Evolutionary conservation across 805 yeast species (phyloP).

Genomic region (Candida gorgasii): DNA sequence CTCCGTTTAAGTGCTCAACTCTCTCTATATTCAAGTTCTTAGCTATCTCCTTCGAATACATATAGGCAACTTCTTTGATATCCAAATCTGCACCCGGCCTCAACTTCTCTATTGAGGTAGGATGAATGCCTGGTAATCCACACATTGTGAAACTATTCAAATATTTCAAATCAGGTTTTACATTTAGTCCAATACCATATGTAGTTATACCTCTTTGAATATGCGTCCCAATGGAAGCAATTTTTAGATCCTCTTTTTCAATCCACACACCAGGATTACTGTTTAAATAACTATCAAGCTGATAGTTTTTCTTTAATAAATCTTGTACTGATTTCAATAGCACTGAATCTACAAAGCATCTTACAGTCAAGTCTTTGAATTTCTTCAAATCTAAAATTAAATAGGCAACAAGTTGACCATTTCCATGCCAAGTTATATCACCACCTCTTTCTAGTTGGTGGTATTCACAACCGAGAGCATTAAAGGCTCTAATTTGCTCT

Average conservation of each 20-base stretch:
- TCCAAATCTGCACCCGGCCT: slow-evolving; percentile 15
- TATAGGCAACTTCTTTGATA: slow-evolving; percentile 29
- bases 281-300: slow-evolving; percentile 51
- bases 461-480: slow-evolving; percentile 53
- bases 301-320: slow-evolving; percentile 39
- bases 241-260: slow-evolving; percentile 50
- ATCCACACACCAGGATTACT: slow-evolving; percentile 91
- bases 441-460: slow-evolving; percentile 92
- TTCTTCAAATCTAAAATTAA: slow-evolving; percentile 65
- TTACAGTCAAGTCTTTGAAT: slow-evolving; percentile 56
- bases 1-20: slow-evolving; percentile 39
- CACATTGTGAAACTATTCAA: slow-evolving; percentile 79
- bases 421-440: slow-evolving; percentile 94
- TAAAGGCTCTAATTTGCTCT: slow-evolving; percentile 26
- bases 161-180: slow-evolving; percentile 67
- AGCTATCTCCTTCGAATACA: slow-evolving; percentile 40
- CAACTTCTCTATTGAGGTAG: slow-evolving; percentile 34
- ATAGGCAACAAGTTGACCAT: slow-evolving; percentile 90
- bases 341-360: slow-evolving; percentile 63
- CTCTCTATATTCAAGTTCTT: slow-evolving; percentile 29
- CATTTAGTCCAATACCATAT: slow-evolving; percentile 87
- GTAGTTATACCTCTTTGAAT: slow-evolving; percentile 81
- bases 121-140: slow-evolving; percentile 63
- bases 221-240: slow-evolving; percentile 89
- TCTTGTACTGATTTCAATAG: slow-evolving; percentile 59